Evolutionary conservation across 2,329 filamentous ascomycete species (phyloP), one percentile per base, ranked within the genome.

Genomic region (Trichoderma brevicompactum): DNA sequence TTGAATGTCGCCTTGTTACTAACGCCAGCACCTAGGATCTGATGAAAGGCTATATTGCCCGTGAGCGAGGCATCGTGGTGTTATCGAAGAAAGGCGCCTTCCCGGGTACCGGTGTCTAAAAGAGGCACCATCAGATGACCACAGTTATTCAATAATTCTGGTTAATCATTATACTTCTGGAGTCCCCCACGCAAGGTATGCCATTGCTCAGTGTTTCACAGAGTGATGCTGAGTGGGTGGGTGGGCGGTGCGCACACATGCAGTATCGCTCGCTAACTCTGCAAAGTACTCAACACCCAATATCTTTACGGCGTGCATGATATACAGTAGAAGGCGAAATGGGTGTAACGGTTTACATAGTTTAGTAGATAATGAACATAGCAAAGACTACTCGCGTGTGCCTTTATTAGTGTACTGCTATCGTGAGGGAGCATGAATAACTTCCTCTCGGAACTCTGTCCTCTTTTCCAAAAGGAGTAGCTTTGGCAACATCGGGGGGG

Each of bases 1-100:
- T 32, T 46, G 40, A 23, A 48, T 40, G 2, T 2, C 0, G 7
- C 34, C 62, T 70, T 68, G 66, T 78, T 72, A 76, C 76, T 78
- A 68, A 78, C 65, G 23, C 66, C 32, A n/a, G 38, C 67, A 23
- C 19, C 12, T 28, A 97, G 92, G 91, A 91, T 66, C 83, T 95
- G 28, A 97, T 99, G 92, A 99, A 98, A 79, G 95, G 96, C 46
- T 99, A 99, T 78, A 99, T 99, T 70, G 90, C 94, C 38, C 90
- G 94, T 63, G 94, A 97, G 71, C 88, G 91, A 70, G 91, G 90
- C 40, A 94, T 94, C 70, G 91, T 99, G 34, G 95, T 99, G 19
- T 80, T 99, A 65, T 97, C 92, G 77, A 98, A 97, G 78, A 91
- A 86, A 66, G 92, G 92, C 46, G 94, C 95, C 2, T 99, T 99